A percentile compares a stretch with the other conserved stretches of the same genome.
Evolutionary conservation across 805 yeast species (phyloP).

Genomic region (Myxozyma vanderwaltii): DNA sequence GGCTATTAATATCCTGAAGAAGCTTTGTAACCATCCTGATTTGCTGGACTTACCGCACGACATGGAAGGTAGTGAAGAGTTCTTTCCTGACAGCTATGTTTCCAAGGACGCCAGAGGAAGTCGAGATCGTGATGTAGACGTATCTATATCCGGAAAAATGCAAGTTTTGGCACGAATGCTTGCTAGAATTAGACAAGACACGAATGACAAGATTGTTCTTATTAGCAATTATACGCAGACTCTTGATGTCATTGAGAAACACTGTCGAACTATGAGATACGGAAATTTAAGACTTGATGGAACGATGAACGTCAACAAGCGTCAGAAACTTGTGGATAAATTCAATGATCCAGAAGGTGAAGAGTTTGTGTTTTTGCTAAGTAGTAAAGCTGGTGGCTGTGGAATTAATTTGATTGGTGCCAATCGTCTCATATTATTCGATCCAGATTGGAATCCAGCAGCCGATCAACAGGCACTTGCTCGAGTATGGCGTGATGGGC

Average conservation of each 20-base stretch:
- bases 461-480: conserved; percentile 98
- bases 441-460: conserved; percentile 98
- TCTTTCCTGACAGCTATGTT: conserved; percentile 73
- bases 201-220: conserved; percentile 91
- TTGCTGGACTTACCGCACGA: conserved; percentile 74
- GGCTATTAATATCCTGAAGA: conserved; percentile 85
- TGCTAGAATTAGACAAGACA: conserved; percentile 70
- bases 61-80: conserved; percentile 62
- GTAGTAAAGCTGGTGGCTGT: conserved; percentile 98
- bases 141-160: conserved; percentile 86
- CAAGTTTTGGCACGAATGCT: conserved; percentile 75
- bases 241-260: conserved; percentile 79
- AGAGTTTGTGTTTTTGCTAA: conserved; percentile 83
- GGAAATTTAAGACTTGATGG: conserved; percentile 88
- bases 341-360: conserved; percentile 88
- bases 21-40: conserved; percentile 93
- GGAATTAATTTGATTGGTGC: conserved; percentile 98
- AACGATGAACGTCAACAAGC: conserved; percentile 84
- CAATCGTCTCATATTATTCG: conserved; percentile 81
- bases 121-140: conserved; percentile 71
- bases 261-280: conserved; percentile 74
- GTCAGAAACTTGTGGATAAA: conserved; percentile 87
- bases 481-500: conserved; percentile 99
- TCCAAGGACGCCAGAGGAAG: conserved; percentile 51
- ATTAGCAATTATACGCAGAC: conserved; percentile 96